Percentiles rank a stretch among this genome's conserved stretches.
phyloP scores from a whole-genome alignment of 371 early-diverging fungal species.

The Polyrhizophydium stewartii region DNA sequence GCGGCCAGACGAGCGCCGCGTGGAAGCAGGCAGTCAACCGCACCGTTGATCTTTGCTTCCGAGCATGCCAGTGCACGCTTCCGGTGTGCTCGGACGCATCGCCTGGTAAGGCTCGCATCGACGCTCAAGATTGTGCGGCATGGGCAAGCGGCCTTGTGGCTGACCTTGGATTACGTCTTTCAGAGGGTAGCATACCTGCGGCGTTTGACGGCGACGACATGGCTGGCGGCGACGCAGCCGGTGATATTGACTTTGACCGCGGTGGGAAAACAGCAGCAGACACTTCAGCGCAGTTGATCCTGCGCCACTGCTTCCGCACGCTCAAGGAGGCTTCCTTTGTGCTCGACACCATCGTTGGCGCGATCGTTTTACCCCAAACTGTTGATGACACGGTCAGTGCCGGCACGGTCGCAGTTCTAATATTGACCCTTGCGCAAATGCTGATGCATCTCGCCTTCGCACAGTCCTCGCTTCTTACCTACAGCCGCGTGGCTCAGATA shows the following conservation, averaged over 20 bases:
- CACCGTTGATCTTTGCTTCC: constrained; percentile 7
- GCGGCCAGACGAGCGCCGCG: not conserved
- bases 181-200: constrained; percentile 31
- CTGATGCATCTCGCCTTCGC: no score
- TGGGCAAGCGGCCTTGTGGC: no score
- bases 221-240: constrained; percentile 24
- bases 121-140: not conserved
- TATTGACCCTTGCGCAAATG: no score
- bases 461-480: not conserved
- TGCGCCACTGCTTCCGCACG: constrained; percentile 90
- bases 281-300: constrained; percentile 78
- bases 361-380: constrained; percentile 9
- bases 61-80: constrained; percentile 12
- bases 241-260: no score
- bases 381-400: not conserved
- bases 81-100: constrained; percentile 29
- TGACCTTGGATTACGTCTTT: not conserved
- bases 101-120: constrained; percentile 5
- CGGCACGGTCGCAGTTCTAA: not conserved
- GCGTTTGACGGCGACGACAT: constrained; percentile 44
- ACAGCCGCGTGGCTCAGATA: not conserved
- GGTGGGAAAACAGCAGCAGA: constrained; percentile 27
- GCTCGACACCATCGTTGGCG: constrained; percentile 12
- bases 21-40: constrained; percentile 15
- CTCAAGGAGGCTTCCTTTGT: constrained; percentile 73